phyloP scores from a whole-genome alignment of 2,329 filamentous ascomycete genomes.

The Xenoacremonium recifei region DNA sequence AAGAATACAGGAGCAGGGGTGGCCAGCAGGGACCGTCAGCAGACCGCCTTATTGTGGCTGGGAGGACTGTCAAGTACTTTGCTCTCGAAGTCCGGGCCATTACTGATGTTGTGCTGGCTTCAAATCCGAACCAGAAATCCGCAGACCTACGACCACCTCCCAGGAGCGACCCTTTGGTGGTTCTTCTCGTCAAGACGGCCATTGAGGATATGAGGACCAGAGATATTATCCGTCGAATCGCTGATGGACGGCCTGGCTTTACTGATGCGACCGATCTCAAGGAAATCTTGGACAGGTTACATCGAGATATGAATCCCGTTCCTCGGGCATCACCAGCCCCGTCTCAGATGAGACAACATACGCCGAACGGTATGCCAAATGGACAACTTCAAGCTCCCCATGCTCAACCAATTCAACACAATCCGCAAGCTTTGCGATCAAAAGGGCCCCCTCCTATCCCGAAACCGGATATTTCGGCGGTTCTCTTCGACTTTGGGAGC shows the following conservation, averaged over 20 bases:
- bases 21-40: constrained; percentile 52
- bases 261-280: constrained; percentile 56
- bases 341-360: constrained; percentile 24
- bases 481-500: constrained; percentile 69
- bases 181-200: constrained; percentile 56
- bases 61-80: constrained; percentile 58
- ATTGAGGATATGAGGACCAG: constrained; percentile 50
- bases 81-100: constrained; percentile 58
- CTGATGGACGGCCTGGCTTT: constrained; percentile 48
- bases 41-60: constrained; percentile 53
- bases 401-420: constrained; percentile 20
- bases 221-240: constrained; percentile 54
- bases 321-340: constrained; percentile 28
- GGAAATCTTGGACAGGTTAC: constrained; percentile 47
- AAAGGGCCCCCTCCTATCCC: constrained; percentile 55
- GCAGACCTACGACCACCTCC: constrained; percentile 51
- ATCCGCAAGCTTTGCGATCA: constrained; percentile 57
- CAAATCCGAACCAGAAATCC: constrained; percentile 57
- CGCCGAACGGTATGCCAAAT: constrained; percentile 32
- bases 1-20: constrained; percentile 53
- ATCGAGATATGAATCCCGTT: constrained; percentile 39
- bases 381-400: constrained; percentile 24
- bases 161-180: constrained; percentile 55
- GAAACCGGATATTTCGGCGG: constrained; percentile 62
- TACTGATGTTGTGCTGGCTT: constrained; percentile 56